Evolutionary conservation across 23 red algal genomes (phyloP), one percentile per base, ranked within the genome.

Genomic region (Gracilaria caudata): DNA sequence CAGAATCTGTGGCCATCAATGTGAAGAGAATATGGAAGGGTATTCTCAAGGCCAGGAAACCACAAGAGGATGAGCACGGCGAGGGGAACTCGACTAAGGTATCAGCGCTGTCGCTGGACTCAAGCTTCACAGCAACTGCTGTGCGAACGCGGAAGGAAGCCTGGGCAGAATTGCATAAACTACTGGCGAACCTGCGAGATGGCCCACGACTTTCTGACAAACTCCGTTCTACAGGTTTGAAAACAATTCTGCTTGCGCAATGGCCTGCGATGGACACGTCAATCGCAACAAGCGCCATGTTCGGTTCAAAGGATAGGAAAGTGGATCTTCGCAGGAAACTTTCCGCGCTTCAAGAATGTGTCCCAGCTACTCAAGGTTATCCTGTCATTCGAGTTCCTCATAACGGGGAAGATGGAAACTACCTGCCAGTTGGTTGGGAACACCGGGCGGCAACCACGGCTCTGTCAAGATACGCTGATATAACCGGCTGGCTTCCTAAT

Each of bases 371-470:
- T 49, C 37, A 33, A 13, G 39, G 38, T 28, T 97, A 76, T 49
- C 94, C 94, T 13, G 53, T 87, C n/a, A 82, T 92, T 66, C 81
- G 68, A 10, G 32, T 97, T 26, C 44, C 86, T 17, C 74, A 54
- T 23, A 86, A 82, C 19, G 47, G 73, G n/a, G 68, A 71, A 34
- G 89, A 97, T 51, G 81, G 88, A 24, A 71, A 87, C 28, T 92
- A 92, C 79, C 41, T 81, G 82, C 66, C 74, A 70, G 64, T 97
- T 75, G 83, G 85, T 13, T 97, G 94, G 94, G 89, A 93, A 68
- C 57, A 78, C 16, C 20, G 77, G 24, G 89, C 87, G 23, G 53
- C 83, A 7, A 51, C 84, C 23, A 65, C 56, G 24, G 86, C 82
- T 3, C 45, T 97, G 32, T 47, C 36, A 35, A 56, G 89, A 19